Base-by-base conservation (phyloP, 2,329 filamentous ascomycete genomes). In the Sporothrix protearum region DNA sequence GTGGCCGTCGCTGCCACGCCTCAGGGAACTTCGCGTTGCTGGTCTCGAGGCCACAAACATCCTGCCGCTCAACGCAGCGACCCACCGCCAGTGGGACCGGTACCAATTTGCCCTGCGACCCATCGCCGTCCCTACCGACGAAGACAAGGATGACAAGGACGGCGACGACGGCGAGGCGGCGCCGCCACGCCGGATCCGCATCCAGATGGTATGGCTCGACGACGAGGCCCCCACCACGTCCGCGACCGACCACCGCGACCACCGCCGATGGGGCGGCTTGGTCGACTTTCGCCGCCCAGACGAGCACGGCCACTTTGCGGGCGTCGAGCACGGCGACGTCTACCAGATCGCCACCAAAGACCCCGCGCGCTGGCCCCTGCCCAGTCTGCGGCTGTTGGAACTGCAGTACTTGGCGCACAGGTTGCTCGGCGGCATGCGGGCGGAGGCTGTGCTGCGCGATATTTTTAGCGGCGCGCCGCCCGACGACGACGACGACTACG, bases 301-400 rank as follows among this genome's bases (percentile, higher is more conserved):
- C 55, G 55, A 59, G 55, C 55, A 59, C 25, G 55, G 55, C 55
- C 55, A 59, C 28, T 59, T 59, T 59, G 28, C 36, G 55, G 55
- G 28, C 28, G 55, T 59, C 14, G 25, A 59, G 25, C 55, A 59
- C 14, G 55, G 55, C 28, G 55, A 59, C 7, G 55, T 59, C 55
- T 59, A 59, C 55, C 16, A 59, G 28, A 36, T 59, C 19, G 36
- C 25, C 12, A 59, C 55, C 28, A 19, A 25, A 16, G 25, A 59
- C 28, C 55, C 55, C 16, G 19, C 28, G 55, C 55, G 28, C 25
- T 59, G 55, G 55, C 55, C 55, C 9, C 19, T 59, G 55, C 55
- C 55, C 1, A 59, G 14, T 28, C 16, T 59, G 10, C 28, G 55
- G 4, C 28, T 59, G 25, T 19, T 59, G 30, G 55, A 59, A 6